Evolutionary conservation across 2,329 filamentous ascomycete genomes (phyloP).

Genomic region (Talaromyces islandicus): DNA sequence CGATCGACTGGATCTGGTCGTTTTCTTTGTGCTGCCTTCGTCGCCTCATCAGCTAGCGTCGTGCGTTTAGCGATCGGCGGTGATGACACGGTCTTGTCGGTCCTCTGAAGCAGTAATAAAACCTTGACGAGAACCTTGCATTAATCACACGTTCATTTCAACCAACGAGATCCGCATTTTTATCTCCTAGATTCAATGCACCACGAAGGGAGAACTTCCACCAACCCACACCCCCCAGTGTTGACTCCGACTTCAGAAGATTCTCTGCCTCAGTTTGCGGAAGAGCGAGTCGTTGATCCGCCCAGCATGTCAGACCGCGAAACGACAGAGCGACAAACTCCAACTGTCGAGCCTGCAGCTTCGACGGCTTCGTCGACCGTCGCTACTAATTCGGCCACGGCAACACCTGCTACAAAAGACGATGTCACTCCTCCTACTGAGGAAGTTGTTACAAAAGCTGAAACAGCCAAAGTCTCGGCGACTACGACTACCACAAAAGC

Average conservation of each 20-base stretch:
- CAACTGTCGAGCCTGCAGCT: neutral
- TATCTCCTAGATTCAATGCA: conserved; percentile 3
- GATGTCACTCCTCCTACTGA: neutral
- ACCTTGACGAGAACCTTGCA: neutral
- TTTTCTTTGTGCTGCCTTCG: neutral
- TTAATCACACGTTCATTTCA: neutral
- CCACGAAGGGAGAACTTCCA: conserved; percentile 7
- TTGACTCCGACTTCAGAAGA: conserved; percentile 3
- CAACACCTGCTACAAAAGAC: conserved; percentile 1
- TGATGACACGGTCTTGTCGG: neutral
- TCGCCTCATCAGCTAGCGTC: neutral
- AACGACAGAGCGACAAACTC: conserved; percentile 2
- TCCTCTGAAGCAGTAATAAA: neutral
- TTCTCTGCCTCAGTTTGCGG: neutral
- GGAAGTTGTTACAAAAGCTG: neutral
- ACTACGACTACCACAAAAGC: neutral
- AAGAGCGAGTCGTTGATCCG: neutral
- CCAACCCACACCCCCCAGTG: conserved; percentile 1
- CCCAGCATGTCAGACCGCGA: conserved; percentile 7
- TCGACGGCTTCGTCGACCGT: conserved; percentile 8
- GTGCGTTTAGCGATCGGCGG: neutral
- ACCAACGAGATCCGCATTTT: neutral
- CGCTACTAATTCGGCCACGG: neutral
- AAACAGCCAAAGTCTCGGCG: neutral
- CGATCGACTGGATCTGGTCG: neutral